Evolutionary conservation across 257 asterid genomes (phyloP).

Genomic region (Forsythia suspensa): DNA sequence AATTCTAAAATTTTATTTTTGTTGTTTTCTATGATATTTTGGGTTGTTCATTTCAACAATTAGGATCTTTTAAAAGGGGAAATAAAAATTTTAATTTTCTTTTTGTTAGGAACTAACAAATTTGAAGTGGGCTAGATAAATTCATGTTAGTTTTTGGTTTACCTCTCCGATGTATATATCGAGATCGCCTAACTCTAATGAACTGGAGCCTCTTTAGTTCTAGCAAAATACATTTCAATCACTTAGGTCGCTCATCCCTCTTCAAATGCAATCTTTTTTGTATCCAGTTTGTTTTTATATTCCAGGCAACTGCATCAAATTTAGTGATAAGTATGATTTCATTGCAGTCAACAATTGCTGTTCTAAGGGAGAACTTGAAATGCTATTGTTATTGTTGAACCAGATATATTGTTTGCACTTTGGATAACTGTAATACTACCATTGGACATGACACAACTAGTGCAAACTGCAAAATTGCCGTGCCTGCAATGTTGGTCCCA

Average conservation of each 20-base stretch:
- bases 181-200: too few species aligned
- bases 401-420: not conserved
- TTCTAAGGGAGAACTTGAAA: not conserved
- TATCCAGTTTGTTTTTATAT: not conserved
- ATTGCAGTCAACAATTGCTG: not conserved
- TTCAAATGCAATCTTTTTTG: not conserved
- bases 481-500: not conserved
- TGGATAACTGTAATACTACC: not conserved
- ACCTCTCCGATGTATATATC: not conserved
- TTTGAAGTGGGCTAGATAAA: not conserved
- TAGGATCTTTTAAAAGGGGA: too few species aligned
- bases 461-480: not conserved
- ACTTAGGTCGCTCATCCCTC: too few species aligned
- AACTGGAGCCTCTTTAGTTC: not conserved
- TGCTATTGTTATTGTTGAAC: not conserved
- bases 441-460: not conserved
- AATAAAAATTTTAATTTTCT: not conserved
- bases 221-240: too few species aligned
- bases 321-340: not conserved
- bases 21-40: too few species aligned
- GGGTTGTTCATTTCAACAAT: not conserved
- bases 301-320: not conserved
- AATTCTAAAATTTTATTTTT: not conserved
- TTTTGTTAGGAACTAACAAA: too few species aligned
- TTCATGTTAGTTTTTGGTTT: too few species aligned